These are phyloP conservation scores for Jatropha podagrica DNA, from an alignment of 441 rosid species.

Conservation along the genomic window DNA sequence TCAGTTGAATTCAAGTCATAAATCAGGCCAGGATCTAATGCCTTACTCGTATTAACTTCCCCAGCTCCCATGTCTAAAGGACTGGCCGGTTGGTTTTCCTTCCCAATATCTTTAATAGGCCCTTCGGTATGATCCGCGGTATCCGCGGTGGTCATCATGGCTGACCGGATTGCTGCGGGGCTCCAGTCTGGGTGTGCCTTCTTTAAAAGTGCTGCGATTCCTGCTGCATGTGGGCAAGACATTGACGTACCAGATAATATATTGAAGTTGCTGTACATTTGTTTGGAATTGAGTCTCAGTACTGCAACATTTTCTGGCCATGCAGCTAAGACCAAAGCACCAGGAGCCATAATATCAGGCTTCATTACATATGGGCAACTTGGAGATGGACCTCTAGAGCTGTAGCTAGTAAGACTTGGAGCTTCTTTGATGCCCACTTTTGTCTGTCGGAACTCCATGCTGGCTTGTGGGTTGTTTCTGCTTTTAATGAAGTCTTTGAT, in stretches of 20 bases:
- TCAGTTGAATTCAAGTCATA: conserved; percentile 51
- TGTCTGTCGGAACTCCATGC: conserved; percentile 49
- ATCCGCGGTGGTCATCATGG: conserved; percentile 79
- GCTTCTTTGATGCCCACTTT: conserved; percentile 49
- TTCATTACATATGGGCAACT: conserved; percentile 64
- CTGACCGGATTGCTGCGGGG: conserved; percentile 76
- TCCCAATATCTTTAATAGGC: conserved; percentile 63
- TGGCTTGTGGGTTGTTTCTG: conserved; percentile 45
- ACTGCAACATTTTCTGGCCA: conserved; percentile 62
- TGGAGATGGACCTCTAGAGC: conserved; percentile 79
- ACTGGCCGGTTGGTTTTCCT: conserved; percentile 46
- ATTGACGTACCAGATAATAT: conserved; percentile 85
- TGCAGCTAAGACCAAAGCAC: conserved; percentile 70
- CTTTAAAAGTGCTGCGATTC: conserved; percentile 72
- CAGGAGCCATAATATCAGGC: conserved; percentile 89
- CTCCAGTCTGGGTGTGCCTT: conserved; percentile 74
- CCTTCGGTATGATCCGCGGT: conserved; percentile 46
- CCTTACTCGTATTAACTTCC: conserved; percentile 64
- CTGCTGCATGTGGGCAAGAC: conserved; percentile 86
- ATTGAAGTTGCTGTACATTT: conserved; percentile 58
- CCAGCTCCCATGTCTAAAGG: conserved; percentile 76
- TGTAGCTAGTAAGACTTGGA: conserved; percentile 64
- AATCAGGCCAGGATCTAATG: conserved; percentile 74
- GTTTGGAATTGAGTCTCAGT: conserved; percentile 42
- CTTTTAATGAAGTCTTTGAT: conserved; percentile 51